Base-by-base conservation (phyloP, 179 eudicot genomes). In the Silene coronaria region DNA sequence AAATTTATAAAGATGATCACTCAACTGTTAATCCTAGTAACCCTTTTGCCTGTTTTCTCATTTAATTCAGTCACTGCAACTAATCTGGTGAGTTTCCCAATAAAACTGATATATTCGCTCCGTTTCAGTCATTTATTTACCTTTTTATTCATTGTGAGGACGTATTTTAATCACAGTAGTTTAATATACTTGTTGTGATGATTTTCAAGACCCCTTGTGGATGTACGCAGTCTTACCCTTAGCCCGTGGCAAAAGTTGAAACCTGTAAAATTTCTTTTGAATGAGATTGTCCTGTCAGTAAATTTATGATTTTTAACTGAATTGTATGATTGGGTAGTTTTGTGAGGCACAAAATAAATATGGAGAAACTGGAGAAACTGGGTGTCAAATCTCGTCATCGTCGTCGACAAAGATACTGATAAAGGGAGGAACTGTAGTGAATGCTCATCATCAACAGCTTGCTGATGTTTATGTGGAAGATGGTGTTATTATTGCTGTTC, bases 401-500 rank as follows among this genome's bases (percentile, higher is more conserved):
- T 77, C 80, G 70, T 79, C 89, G 12, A 84, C 91, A 46, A 90
- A 90, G 89, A 94, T 94, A 69, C 77, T 90, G 87, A 90, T 94
- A 22, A 91, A 89, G 77, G 96, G 98, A 53, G 98, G 98, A 42
- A 90, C 86, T 6, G 90, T 94, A 53, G 97, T 94, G 77, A 94
- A 94, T 85, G 91, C 97, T 62, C 93, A 91, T 64, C 92, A 87
- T 83, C 87, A 85, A 63, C 83, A 91, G 75, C 72, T 86, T 80
- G 88, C 98, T 80, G 98, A 94, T 88, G 98, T 94, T 24, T 94
- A 87, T 84, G 86, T 94, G 17, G 91, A 92, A 73, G 88, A 92
- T 87, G 98, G 98, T 19, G 21, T 89, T 23, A 88, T 94, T 86
- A 82, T 84, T 79, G 88, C 89, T 62, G 95, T 94, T 72, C 77